Evolutionary conservation across 2,329 filamentous ascomycete genomes (phyloP).

Genomic region (Fusarium brachygibbosum): DNA sequence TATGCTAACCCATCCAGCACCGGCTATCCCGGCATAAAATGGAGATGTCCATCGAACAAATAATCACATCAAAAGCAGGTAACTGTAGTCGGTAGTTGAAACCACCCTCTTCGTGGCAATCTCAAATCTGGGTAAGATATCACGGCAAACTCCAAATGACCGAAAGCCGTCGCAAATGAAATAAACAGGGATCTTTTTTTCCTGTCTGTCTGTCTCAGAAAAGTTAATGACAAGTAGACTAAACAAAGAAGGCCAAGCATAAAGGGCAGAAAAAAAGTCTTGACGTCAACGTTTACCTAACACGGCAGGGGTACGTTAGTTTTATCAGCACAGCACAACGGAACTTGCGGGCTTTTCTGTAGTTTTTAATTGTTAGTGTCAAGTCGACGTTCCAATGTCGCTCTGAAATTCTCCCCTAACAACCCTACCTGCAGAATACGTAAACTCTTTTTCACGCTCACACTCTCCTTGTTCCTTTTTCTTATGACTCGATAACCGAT

Average conservation of each 20-base stretch:
- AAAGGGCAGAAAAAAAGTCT: slow-evolving; percentile 23
- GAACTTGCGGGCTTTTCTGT: not conserved
- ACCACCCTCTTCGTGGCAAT: not conserved
- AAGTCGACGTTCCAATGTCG: not conserved
- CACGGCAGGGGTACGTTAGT: slow-evolving; percentile 12
- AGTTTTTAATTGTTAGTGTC: slow-evolving; percentile 7
- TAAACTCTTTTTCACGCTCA: not conserved
- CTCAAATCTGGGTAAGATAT: not conserved
- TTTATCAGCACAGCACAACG: not conserved
- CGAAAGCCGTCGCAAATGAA: slow-evolving; percentile 1
- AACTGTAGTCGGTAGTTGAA: not conserved
- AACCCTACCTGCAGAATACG: not conserved
- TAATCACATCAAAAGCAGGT: not conserved
- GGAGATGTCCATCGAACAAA: slow-evolving; percentile 17
- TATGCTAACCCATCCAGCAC: not conserved
- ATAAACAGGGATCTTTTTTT: not conserved
- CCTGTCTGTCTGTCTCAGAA: not conserved
- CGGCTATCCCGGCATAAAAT: slow-evolving; percentile 21
- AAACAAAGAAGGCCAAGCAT: slow-evolving; percentile 6
- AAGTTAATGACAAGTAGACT: slow-evolving; percentile 35
- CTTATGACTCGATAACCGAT: slow-evolving; percentile 2
- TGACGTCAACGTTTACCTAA: slow-evolving; percentile 42
- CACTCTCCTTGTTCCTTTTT: not conserved
- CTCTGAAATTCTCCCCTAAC: slow-evolving; percentile 10
- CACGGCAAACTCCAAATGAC: slow-evolving; percentile 13